Percentiles rank a stretch among this genome's conserved stretches.
These are phyloP conservation scores for Protomyces inundatus DNA, from an alignment of 1,139 yeast species.

Conservation along the genomic window DNA sequence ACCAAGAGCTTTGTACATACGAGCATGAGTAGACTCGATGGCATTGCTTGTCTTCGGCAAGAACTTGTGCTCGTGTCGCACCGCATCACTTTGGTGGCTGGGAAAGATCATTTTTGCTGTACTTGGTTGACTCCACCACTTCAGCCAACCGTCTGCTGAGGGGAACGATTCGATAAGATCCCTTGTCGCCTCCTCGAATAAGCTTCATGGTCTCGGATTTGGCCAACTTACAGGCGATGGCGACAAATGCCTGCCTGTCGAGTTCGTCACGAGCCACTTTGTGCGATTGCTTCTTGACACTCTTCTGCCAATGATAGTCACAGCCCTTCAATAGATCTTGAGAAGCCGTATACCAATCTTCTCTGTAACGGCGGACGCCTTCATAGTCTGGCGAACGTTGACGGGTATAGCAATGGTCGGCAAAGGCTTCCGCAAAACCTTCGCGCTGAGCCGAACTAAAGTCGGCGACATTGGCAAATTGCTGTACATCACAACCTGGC, in stretches of 20 bases:
- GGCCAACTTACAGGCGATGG: too few relatives aligned
- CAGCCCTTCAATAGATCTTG: not conserved
- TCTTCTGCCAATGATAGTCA: not conserved
- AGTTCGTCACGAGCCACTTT: not conserved
- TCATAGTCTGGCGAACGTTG: not conserved
- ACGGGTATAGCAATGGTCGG: not conserved
- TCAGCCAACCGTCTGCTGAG: not conserved
- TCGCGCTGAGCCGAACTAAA: not conserved
- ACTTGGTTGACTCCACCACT: not conserved
- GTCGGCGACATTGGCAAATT: not conserved
- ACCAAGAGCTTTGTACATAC: not conserved
- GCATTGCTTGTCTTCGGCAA: not conserved
- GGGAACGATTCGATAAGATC: not conserved
- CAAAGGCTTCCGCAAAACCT: not conserved
- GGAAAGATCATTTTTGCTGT: not conserved
- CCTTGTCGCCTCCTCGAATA: not conserved
- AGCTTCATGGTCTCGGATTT: not conserved
- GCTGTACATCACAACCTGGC: not conserved
- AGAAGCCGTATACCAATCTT: not conserved
- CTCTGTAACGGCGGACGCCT: not conserved
- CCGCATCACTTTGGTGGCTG: not conserved
- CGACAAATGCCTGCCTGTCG: not conserved
- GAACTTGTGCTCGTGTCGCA: not conserved
- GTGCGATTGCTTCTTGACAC: not conserved
- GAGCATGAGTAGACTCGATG: not conserved